Percentiles rank a stretch among this genome's conserved stretches.
Conservation (phyloP, 139 green algal species). For the Raphidocelis subcapitata region DNA sequence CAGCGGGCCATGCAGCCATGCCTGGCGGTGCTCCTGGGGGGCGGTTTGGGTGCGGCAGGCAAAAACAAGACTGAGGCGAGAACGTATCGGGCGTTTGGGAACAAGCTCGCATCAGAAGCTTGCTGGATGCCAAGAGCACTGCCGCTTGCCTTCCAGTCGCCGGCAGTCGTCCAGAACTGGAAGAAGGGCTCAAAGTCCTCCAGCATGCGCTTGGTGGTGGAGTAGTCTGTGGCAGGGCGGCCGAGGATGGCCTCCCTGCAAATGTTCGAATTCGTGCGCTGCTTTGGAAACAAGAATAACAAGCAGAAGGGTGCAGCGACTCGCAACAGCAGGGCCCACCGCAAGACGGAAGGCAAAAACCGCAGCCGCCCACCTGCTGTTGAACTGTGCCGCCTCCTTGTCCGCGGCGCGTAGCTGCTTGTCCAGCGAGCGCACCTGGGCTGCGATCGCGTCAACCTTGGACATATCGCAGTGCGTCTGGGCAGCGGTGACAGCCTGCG, state of each 20-base stretch:
- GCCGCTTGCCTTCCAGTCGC: constrained; percentile 46
- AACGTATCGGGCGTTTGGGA: too few relatives aligned
- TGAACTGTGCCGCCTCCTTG: constrained; percentile 55
- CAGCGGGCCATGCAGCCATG: constrained; percentile 67
- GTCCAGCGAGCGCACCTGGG: constrained; percentile 38
- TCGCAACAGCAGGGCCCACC: too few relatives aligned
- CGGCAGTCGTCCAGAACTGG: constrained; percentile 72
- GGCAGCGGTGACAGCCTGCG: constrained; percentile 21
- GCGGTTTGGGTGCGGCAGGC: neutral
- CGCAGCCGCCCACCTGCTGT: constrained; percentile 13
- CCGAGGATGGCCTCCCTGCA: constrained; percentile 67
- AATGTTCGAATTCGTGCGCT: neutral
- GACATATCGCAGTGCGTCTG: constrained; percentile 51
- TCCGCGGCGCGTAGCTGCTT: constrained; percentile 54
- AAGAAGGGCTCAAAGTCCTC: constrained; percentile 79
- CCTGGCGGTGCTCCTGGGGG: constrained; percentile 34
- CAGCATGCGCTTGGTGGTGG: constrained; percentile 45
- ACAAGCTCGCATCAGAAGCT: too few relatives aligned
- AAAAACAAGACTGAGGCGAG: neutral
- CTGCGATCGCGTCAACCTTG: constrained; percentile 50
- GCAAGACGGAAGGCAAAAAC: too few relatives aligned
- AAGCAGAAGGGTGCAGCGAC: neutral
- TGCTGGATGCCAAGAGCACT: too few relatives aligned
- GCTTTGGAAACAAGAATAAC: neutral
- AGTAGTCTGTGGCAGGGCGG: constrained; percentile 64